phyloP scores from a whole-genome alignment of 441 rosid species.

The Populus hybrid region DNA sequence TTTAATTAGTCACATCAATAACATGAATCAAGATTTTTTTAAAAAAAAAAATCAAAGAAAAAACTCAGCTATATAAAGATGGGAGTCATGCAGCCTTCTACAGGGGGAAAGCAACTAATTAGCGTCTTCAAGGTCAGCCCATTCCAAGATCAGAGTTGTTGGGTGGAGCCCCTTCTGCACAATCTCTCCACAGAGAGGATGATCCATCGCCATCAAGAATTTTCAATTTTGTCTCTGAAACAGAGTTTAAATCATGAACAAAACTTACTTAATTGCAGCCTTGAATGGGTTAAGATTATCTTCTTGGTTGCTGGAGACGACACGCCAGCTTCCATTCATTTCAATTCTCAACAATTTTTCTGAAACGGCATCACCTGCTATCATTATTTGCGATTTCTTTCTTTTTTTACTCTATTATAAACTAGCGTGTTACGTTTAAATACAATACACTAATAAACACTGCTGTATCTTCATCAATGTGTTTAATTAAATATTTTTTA shows the following conservation, averaged over 20 bases:
- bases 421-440: background rate
- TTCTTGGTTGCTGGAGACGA: background rate
- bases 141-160: background rate
- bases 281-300: too few species aligned
- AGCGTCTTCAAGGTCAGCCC: background rate
- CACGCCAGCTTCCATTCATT: constrained; percentile 2
- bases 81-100: background rate
- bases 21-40: background rate
- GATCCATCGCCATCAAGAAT: background rate
- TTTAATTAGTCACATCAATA: background rate
- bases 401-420: background rate
- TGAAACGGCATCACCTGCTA: background rate
- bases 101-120: background rate
- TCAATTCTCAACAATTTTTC: too few species aligned
- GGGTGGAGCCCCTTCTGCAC: background rate
- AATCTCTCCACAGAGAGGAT: background rate
- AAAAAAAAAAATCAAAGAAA: too few species aligned
- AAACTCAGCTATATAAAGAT: background rate
- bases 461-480: too few species aligned
- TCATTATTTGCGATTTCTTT: background rate
- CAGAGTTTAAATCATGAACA: too few species aligned
- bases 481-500: too few species aligned
- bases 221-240: too few species aligned
- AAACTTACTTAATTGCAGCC: background rate
- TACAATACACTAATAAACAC: background rate